Evolutionary conservation across 164 flowering plant genomes (phyloP).

Genomic region (Piper betle): DNA sequence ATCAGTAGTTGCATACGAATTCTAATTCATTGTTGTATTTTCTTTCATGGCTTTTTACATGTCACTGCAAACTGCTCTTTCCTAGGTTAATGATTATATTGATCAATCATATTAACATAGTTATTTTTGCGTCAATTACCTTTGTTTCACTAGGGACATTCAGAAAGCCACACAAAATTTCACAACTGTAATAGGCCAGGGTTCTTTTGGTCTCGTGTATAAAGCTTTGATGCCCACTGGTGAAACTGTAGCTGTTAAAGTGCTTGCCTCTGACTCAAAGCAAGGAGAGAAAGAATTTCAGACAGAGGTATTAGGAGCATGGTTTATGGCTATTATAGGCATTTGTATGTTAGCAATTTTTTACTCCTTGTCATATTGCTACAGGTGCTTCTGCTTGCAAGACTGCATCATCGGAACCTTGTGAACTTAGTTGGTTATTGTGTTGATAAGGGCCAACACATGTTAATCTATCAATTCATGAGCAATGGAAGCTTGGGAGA

Average conservation of each 20-base stretch:
- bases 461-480: conserved; percentile 87
- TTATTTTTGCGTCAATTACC: not conserved
- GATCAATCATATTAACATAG: not conserved
- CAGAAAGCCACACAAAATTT: conserved; percentile 91
- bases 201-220: conserved; percentile 95
- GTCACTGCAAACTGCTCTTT: not conserved
- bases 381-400: conserved; percentile 75
- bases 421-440: conserved; percentile 96
- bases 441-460: conserved; percentile 82
- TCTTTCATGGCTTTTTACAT: not conserved
- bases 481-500: conserved; percentile 85
- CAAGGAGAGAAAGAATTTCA: conserved; percentile 91
- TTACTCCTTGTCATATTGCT: conserved; percentile 2
- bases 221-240: conserved; percentile 68
- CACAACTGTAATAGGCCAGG: conserved; percentile 82
- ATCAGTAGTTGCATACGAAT: not conserved
- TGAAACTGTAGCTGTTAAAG: conserved; percentile 64
- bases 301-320: conserved; percentile 54
- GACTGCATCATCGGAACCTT: conserved; percentile 93
- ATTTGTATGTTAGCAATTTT: conserved; percentile 1
- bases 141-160: conserved; percentile 51
- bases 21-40: not conserved
- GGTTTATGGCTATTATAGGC: not conserved
- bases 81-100: not conserved
- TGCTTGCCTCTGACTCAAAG: conserved; percentile 70